These are phyloP conservation scores for Angophora floribunda DNA, from an alignment of 345 rosid species.

Conservation along the genomic window DNA sequence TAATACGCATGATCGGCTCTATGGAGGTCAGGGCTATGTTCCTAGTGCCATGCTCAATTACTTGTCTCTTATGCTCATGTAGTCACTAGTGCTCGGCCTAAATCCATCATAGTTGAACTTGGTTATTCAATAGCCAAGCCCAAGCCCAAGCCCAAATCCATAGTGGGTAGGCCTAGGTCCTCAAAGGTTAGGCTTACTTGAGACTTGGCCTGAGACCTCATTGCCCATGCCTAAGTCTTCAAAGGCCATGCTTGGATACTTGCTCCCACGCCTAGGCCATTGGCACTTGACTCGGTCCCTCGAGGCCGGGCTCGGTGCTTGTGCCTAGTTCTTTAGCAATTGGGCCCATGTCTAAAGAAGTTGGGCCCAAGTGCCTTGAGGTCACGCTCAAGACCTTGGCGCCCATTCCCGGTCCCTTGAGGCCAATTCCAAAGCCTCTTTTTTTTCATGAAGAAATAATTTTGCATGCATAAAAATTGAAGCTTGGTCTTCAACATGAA, in stretches of 20 bases:
- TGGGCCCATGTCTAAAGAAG: neutral
- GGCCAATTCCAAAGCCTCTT: neutral
- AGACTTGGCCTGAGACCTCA: neutral
- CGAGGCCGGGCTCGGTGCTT: fast-evolving
- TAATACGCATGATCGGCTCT: neutral
- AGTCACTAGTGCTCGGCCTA: too few relatives aligned
- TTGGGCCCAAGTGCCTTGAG: neutral
- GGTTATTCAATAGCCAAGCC: neutral
- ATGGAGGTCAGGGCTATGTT: fast-evolving
- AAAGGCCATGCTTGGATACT: neutral
- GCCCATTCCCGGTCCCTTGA: neutral
- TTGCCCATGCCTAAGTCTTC: neutral
- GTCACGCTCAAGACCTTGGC: neutral
- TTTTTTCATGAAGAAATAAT: neutral
- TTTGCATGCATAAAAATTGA: fast-evolving
- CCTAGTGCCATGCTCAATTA: fast-evolving
- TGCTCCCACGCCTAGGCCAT: fast-evolving
- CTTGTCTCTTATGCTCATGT: too few relatives aligned
- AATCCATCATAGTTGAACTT: neutral
- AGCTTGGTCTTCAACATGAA: neutral
- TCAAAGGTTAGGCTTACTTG: neutral
- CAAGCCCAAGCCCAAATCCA: neutral
- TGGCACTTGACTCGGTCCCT: neutral
- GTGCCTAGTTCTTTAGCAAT: fast-evolving
- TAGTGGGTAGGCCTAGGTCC: neutral